Evolutionary conservation across 768 basidiomycete species (phyloP).

Genomic region (Obba rivulosa): DNA sequence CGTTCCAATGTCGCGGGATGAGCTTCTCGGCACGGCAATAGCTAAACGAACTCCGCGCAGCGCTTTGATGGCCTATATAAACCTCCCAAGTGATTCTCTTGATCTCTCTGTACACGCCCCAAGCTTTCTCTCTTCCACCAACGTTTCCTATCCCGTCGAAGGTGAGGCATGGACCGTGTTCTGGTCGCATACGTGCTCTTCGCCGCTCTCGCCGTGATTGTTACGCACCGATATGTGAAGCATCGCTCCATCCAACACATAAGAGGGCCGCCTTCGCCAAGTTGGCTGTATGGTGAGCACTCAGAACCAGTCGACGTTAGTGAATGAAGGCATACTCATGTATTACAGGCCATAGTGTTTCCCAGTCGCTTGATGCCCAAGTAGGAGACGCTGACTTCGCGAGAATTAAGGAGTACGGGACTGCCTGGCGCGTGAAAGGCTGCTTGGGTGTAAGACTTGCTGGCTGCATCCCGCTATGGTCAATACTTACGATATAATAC

Average conservation of each 20-base stretch:
- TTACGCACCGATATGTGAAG: not conserved
- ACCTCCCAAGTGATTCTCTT: no score
- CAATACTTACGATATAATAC: no score
- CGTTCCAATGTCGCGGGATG: no score
- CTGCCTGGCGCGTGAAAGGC: constrained; percentile 13
- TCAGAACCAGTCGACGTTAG: not conserved
- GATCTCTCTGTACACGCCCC: no score
- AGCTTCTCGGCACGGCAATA: no score
- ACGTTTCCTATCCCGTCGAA: no score
- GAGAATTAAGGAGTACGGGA: constrained; percentile 16
- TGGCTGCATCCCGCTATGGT: no score
- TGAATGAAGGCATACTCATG: not conserved
- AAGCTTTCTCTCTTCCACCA: no score
- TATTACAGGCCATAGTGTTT: not conserved
- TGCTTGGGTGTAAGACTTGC: constrained; percentile 18
- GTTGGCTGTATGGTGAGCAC: constrained; percentile 12
- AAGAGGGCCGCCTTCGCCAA: constrained; percentile 13
- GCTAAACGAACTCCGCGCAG: no score
- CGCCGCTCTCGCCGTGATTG: not conserved
- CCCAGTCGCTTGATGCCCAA: constrained; percentile 1
- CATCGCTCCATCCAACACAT: constrained; percentile 11
- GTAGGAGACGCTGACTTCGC: constrained; percentile 16
- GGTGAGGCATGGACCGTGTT: no score
- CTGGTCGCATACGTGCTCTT: not conserved
- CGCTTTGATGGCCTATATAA: no score